Base-by-base conservation (phyloP, 169 alveolate species). In the Cryptosporidium bovis region DNA sequence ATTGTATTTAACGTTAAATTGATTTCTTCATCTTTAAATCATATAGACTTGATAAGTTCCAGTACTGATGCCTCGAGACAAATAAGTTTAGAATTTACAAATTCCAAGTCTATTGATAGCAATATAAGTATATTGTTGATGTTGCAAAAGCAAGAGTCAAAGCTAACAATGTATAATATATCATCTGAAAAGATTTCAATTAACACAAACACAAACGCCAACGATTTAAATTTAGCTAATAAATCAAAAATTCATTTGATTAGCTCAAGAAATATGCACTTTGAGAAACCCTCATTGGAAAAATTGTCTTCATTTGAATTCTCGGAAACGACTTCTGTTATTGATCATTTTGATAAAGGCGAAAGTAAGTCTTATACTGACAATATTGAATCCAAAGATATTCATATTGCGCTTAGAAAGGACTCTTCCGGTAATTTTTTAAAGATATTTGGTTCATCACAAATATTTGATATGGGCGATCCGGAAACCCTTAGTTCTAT, bases 21-120 rank as follows among this genome's bases (percentile, higher is more conserved):
- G 34, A 16, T 15, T 48, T 34, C 29, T 53, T 33, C 51, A n/a
- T 31, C 83, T 33, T 34, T 48, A 31, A 31, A 51, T 56, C 40
- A 69, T 16, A 51, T 64, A 8, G 83, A 69, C n/a, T 31, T 53
- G 12, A 15, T 53, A 51, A 51, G 83, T 20, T 69, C 83, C 16
- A 69, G 55, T 33, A 55, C 66, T 51, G 67, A 69, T 36, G 33
- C 55, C 16, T 53, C 83, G 44, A 69, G 68, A 27, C 51, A 53
- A 31, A 18, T 53, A 18, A 69, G 56, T 20, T n/a, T 36, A 15
- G 83, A 69, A 18, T 33, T 55, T 51, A 66, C 31, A 2, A 51
- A 53, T 36, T 69, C 68, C 12, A 56, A 56, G 16, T 29, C 40
- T 2, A 31, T 33, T 29, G 67, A 69, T 8, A 31, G 29, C 56